These are phyloP conservation scores for Ogataea corticis DNA, from an alignment of 805 yeast genomes.

Conservation along the genomic window DNA sequence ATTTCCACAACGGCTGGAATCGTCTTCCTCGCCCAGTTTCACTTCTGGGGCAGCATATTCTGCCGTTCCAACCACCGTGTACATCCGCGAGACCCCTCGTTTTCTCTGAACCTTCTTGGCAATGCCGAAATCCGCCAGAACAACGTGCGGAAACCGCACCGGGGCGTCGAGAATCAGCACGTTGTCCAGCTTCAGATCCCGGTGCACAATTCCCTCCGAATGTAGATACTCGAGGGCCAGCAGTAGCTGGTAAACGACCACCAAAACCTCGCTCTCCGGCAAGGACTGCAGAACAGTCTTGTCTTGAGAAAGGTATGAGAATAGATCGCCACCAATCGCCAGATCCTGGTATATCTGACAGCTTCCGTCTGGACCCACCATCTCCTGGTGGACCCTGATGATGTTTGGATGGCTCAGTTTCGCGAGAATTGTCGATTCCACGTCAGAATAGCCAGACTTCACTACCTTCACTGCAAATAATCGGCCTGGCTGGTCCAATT, in stretches of 20 bases:
- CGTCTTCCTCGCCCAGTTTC: conserved; percentile 35
- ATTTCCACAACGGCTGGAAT: background rate
- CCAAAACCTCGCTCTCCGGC: conserved; percentile 54
- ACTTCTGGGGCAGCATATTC: conserved; percentile 77
- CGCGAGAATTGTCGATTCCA: conserved; percentile 53
- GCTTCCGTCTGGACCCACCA: conserved; percentile 70
- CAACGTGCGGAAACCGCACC: conserved; percentile 50
- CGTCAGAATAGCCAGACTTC: conserved; percentile 28
- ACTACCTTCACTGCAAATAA: conserved; percentile 52
- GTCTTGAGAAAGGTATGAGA: conserved; percentile 82
- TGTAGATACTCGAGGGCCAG: conserved; percentile 59
- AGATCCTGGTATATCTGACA: conserved; percentile 91
- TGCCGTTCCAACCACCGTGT: conserved; percentile 46
- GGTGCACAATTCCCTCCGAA: conserved; percentile 53
- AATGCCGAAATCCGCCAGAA: conserved; percentile 69
- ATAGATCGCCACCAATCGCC: conserved; percentile 95
- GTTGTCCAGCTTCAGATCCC: conserved; percentile 70
- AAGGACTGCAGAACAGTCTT: conserved; percentile 39
- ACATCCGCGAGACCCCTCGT: conserved; percentile 21
- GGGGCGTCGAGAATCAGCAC: conserved; percentile 59
- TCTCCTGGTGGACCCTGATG: conserved; percentile 71
- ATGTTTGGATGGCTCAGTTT: conserved; percentile 87
- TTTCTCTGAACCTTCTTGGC: conserved; percentile 28
- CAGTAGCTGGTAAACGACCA: conserved; percentile 56
- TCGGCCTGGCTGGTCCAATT: conserved; percentile 21